These are phyloP conservation scores for Vitis labrusca DNA, from an alignment of 164 flowering plant species.

Conservation along the genomic window DNA sequence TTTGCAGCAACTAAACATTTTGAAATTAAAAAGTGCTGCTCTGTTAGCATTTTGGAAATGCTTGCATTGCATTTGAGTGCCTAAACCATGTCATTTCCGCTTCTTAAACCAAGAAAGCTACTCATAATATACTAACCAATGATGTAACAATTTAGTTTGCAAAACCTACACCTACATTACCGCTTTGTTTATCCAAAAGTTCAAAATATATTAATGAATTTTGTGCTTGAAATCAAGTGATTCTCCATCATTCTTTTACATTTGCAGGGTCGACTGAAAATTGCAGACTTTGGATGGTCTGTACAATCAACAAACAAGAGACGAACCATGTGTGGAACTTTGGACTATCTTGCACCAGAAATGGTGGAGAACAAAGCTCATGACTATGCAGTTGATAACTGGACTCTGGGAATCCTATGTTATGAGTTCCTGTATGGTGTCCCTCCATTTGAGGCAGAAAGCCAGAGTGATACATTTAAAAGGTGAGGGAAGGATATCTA, in stretches of 20 bases:
- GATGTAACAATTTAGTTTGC: too few species aligned
- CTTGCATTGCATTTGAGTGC: too few species aligned
- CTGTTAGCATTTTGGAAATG: too few species aligned
- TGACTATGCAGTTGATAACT: slow-evolving; percentile 87
- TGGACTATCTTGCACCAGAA: slow-evolving; percentile 96
- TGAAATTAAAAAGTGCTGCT: too few species aligned
- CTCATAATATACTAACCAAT: too few species aligned
- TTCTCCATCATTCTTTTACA: background rate
- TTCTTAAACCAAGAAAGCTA: too few species aligned
- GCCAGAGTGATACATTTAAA: slow-evolving; percentile 67
- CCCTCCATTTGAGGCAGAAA: slow-evolving; percentile 95
- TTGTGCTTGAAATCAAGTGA: too few species aligned
- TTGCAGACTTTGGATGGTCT: slow-evolving; percentile 99
- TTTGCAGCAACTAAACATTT: too few species aligned
- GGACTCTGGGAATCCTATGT: slow-evolving; percentile 93
- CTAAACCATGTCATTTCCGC: too few species aligned
- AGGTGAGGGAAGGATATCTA: slow-evolving; percentile 40
- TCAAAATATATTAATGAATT: background rate
- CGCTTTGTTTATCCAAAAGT: background rate
- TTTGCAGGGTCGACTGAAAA: slow-evolving; percentile 79
- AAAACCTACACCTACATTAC: too few species aligned
- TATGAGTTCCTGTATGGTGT: slow-evolving; percentile 89
- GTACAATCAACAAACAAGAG: slow-evolving; percentile 83
- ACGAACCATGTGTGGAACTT: slow-evolving; percentile 90
- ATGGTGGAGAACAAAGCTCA: slow-evolving; percentile 90